Evolutionary conservation across 768 basidiomycete species (phyloP).

Genomic region (Suillus discolor): DNA sequence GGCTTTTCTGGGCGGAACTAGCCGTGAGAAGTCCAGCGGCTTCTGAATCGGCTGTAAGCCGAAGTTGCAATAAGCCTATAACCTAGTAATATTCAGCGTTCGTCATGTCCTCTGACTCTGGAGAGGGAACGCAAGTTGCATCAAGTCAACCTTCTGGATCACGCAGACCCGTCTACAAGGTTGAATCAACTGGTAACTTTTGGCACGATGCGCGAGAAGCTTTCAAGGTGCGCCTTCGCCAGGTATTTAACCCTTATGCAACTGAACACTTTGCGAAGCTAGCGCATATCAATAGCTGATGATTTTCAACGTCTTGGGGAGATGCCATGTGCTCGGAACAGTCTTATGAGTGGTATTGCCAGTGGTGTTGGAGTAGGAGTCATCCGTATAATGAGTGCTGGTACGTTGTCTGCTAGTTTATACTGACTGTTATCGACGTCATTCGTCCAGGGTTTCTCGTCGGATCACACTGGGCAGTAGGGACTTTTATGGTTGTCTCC

Average conservation of each 20-base stretch:
- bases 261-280: conserved; percentile 33
- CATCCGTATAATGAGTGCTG: conserved; percentile 64
- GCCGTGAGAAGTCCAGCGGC: conserved; percentile 31
- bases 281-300: conserved; percentile 49
- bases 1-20: conserved; percentile 20
- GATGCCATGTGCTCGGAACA: conserved; percentile 77
- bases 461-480: conserved; percentile 81
- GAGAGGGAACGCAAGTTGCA: background rate
- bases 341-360: conserved; percentile 77
- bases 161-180: conserved; percentile 28
- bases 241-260: background rate
- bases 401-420: conserved; percentile 43
- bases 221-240: conserved; percentile 29
- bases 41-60: conserved; percentile 1
- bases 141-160: conserved; percentile 13
- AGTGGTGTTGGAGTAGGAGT: conserved; percentile 77
- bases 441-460: conserved; percentile 53
- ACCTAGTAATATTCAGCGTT: background rate
- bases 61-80: background rate
- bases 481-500: conserved; percentile 69
- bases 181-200: conserved; percentile 33
- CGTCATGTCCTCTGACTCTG: conserved; percentile 1
- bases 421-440: conserved; percentile 7
- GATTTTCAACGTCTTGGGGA: conserved; percentile 66
- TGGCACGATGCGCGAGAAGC: conserved; percentile 34